Base-by-base conservation (phyloP, 805 yeast species). In the Pichia deserticola region DNA sequence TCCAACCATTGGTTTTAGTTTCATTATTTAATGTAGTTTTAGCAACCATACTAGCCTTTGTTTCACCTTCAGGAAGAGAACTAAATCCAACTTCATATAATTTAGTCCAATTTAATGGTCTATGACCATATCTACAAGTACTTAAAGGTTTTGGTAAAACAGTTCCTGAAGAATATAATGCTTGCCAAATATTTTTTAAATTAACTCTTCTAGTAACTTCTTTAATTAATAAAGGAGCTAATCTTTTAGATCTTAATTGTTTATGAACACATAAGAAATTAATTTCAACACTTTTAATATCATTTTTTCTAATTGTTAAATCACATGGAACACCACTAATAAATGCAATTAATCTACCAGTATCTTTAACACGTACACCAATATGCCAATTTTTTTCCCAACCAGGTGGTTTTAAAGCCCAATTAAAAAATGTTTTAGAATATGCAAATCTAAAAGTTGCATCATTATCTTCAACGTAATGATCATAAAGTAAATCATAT, bases 391-490 rank as follows among this genome's bases (percentile, higher is more conserved):
- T 92, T 49, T 75, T 71, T 44, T 74, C 74, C 86, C 92, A 92
- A 15, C 97, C 98, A 0, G 99, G 99, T 3, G 96, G 87, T 55
- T 85, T 84, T 58, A 93, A 73, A 1, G 97, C 96, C 98, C 98
- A 93, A 58, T 82, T 77, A 63, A 93, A 78, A 61, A 93, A 92
- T 33, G 79, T 84, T 33, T 81, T 78, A 0, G 89, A 77, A 68
- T 93, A 93, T 57, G 88, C 87, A 73, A 93, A 92, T 62, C 99
- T 77, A 71, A 93, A 89, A 1, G 89, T 80, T 41, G 93, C 90
- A 62, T 90, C 97, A 48, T 81, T 81, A 65, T 93, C 99, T 68
- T 93, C 99, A 20, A 93, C 96, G 63, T 93, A 93, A 68, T 93
- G 87, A 51, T 86, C 93, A 65, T 87, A 86, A 50, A 93, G 73